These are phyloP conservation scores for Filobasidium floriforme DNA, from an alignment of 768 basidiomycete genomes.

Conservation along the genomic window DNA sequence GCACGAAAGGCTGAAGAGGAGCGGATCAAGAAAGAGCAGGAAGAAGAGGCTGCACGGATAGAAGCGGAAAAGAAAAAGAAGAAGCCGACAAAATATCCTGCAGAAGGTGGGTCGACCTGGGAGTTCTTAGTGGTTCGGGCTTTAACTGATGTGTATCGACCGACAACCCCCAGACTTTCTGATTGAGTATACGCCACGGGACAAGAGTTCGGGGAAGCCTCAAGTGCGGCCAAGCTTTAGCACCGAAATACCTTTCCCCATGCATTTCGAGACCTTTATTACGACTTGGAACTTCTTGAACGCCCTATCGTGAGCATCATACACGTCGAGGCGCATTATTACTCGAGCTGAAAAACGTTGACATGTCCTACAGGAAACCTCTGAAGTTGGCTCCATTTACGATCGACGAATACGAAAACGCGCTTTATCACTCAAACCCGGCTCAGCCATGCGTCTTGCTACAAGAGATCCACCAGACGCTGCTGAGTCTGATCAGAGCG, in stretches of 20 bases:
- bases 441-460: conserved; percentile 60
- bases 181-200: conserved; percentile 31
- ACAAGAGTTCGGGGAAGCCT: conserved; percentile 30
- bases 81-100: conserved; percentile 41
- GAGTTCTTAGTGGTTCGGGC: no score
- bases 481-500: conserved; percentile 76
- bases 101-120: conserved; percentile 34
- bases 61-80: conserved; percentile 34
- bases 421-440: conserved; percentile 72
- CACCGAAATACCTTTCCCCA: conserved; percentile 37
- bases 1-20: conserved; percentile 27
- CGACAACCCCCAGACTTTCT: conserved; percentile 30
- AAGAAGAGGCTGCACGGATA: conserved; percentile 21
- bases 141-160: no score
- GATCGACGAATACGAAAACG: conserved; percentile 84
- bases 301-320: conserved; percentile 69
- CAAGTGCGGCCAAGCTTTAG: conserved; percentile 28
- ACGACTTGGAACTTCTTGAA: conserved; percentile 92
- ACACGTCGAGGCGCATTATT: conserved; percentile 31
- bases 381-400: conserved; percentile 80
- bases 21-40: conserved; percentile 18
- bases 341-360: not conserved
- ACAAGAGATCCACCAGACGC: conserved; percentile 76
- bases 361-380: conserved; percentile 58
- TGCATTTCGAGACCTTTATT: conserved; percentile 69